Evolutionary conservation across 768 basidiomycete species (phyloP).

Genomic region (Phaeotremella skinneri): DNA sequence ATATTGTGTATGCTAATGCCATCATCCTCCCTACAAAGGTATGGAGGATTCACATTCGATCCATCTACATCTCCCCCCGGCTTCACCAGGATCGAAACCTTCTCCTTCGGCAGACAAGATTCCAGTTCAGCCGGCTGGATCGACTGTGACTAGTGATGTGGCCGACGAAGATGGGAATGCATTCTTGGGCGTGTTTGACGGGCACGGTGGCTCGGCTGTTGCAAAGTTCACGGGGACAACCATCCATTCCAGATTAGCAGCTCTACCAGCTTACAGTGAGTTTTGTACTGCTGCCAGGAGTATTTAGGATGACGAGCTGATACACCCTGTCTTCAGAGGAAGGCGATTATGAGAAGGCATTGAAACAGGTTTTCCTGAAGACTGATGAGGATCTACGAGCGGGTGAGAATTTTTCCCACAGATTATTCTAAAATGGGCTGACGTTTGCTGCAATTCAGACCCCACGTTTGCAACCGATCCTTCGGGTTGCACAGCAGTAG

Average conservation of each 20-base stretch:
- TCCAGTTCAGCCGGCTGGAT: conserved; percentile 45
- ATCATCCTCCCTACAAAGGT: conserved; percentile 57
- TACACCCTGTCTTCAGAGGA: conserved; percentile 23
- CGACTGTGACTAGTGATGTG: conserved; percentile 55
- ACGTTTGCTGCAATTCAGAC: conserved; percentile 56
- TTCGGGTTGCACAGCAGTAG: conserved; percentile 94
- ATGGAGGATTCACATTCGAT: conserved; percentile 96
- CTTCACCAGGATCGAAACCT: conserved; percentile 20
- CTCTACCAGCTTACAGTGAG: conserved; percentile 47
- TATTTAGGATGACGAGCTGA: not conserved
- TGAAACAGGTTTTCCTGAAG: conserved; percentile 86
- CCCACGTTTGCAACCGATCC: conserved; percentile 84
- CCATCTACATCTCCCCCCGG: conserved; percentile 61
- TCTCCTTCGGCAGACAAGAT: conserved; percentile 22
- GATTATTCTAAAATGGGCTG: not conserved
- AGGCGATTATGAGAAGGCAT: conserved; percentile 67
- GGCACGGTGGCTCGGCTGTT: conserved; percentile 78
- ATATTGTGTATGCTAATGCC: not conserved
- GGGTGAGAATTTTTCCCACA: conserved; percentile 56
- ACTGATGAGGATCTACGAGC: conserved; percentile 91
- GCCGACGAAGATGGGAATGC: conserved; percentile 55
- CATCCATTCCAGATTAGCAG: conserved; percentile 43
- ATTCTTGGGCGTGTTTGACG: conserved; percentile 97
- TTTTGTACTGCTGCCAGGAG: conserved; percentile 2
- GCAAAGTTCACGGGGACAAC: conserved; percentile 51